A percentile compares a stretch with the other conserved stretches of the same genome.
phyloP scores from a whole-genome alignment of 1,284 basidiomycete species.

The Cronartium ribicola region DNA sequence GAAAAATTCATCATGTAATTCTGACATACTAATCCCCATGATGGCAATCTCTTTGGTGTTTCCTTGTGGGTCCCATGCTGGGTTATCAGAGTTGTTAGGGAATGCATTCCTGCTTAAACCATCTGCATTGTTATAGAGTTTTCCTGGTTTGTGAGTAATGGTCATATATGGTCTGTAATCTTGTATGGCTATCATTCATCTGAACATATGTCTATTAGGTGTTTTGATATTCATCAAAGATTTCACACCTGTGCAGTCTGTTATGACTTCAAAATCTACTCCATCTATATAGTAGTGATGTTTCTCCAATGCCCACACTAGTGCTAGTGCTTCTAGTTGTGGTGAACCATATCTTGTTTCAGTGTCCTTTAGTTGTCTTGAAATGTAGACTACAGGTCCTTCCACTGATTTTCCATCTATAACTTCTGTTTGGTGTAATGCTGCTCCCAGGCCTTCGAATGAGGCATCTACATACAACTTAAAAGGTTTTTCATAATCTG shows the following conservation, averaged over 20 bases:
- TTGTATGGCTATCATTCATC: background rate
- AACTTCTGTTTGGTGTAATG: background rate
- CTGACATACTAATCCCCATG: background rate
- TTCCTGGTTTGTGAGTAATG: background rate
- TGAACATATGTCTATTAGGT: background rate
- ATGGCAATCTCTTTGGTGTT: background rate
- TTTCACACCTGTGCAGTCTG: slow-evolving; percentile 1
- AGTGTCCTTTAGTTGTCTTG: background rate
- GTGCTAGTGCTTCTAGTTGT: background rate
- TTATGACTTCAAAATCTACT: slow-evolving; percentile 11
- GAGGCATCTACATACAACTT: background rate
- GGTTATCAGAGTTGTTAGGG: background rate
- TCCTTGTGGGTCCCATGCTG: background rate
- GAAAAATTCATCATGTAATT: background rate
- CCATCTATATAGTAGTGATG: background rate
- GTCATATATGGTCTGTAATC: background rate
- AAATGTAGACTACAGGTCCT: background rate
- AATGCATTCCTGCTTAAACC: background rate
- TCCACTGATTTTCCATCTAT: background rate
- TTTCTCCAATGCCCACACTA: background rate
- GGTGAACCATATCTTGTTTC: background rate
- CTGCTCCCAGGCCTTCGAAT: background rate
- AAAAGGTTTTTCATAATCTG: background rate
- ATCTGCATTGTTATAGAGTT: background rate
- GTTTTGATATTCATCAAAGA: background rate